Evolutionary conservation across 306 rosid genomes (phyloP), one percentile per base, ranked within the genome.

Genomic region (Phaseolus lunatus): DNA sequence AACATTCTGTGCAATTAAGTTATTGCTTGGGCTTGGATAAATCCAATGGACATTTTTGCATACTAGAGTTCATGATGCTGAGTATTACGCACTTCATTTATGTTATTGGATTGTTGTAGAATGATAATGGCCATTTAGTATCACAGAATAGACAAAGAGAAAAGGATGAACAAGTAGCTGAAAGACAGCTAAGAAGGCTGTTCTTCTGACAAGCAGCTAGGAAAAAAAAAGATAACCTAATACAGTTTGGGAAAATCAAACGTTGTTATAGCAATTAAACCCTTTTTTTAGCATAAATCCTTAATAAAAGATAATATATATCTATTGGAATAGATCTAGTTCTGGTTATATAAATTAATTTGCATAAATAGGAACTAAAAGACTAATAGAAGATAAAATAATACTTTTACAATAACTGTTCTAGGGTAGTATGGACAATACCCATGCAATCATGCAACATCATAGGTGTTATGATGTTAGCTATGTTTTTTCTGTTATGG

Each of bases 281-380:
- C 43, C 11, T 8, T 37, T 37, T 9, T 58, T 18, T 9, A 19
- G 12, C 22, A 5, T 39, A 48, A 23, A 15, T 18, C 62, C 29
- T 70, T 27, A 10, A 24, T 69, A 11, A n/a, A 31, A n/a, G 18
- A 70, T 27, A 50, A 70, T 29, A 16, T 29, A 31, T 70, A 29
- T 70, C 27, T n/a, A 33, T 31, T 70, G 75, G 29, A 29, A 11
- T 31, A 49, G 29, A 70, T 49, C 43, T 49, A 70, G n/a, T 69
- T 20, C 13, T 13, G 19, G 47, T 5, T 47, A 33, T 49, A 33
- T 31, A 11, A 49, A 31, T 5, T 29, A 49, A 70, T n/a, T 70
- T 27, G 45, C 75, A 70, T 16, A 11, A 26, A 44, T 45, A 14
- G 58, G 9, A 68, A 15, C 15, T 45, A 15, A 47, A 47, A 15